Evolutionary conservation across 768 basidiomycete species (phyloP), one percentile per base, ranked within the genome.

Genomic region (Phylloporus arenicola): DNA sequence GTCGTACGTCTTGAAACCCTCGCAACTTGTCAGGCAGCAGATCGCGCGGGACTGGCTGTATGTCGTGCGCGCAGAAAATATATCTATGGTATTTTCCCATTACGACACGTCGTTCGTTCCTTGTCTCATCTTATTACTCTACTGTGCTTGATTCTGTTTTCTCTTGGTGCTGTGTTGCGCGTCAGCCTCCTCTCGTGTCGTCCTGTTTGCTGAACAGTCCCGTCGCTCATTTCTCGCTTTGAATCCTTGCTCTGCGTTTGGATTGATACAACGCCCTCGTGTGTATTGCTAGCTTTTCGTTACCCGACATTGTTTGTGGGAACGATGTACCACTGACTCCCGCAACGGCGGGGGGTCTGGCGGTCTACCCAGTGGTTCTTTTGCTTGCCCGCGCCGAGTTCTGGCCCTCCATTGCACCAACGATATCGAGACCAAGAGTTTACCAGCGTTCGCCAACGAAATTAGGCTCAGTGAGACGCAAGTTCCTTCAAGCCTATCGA

Each of bases 1-100:
- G 58, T 1, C 60, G 55, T 2, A 49, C 44, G n/a, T 54, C 53
- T 5, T 63, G 47, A 29, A 29, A 9, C 27, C 27, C 10, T 29
- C 27, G 27, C 27, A 29, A 8, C 13, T 39, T 10, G 25, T 31
- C 19, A 31, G 27, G 35, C 14, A 27, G n/a, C 27, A n/a, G 45
- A 16, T 52, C 22, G 22, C 5, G 22, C 22, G 22, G 39, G 42
- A 42, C 46, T 29, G 27, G 10, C 27, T 13, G 35, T 27, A 43
- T 20, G 16, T 47, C 4, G 37, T 52, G 22, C 16, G 27, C 39
- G 46, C 45, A 20, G 29, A 43, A 30, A 43, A 17, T 6, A 11
- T 43, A 29, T 27, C 14, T 24, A 43, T 29, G 27, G 16, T 16
- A 42, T 22, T 27, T 16, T 7, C 24, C 39, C 39, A 24, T 14